Conservation (phyloP, 345 rosid species). For the Cochlearia excelsa region DNA sequence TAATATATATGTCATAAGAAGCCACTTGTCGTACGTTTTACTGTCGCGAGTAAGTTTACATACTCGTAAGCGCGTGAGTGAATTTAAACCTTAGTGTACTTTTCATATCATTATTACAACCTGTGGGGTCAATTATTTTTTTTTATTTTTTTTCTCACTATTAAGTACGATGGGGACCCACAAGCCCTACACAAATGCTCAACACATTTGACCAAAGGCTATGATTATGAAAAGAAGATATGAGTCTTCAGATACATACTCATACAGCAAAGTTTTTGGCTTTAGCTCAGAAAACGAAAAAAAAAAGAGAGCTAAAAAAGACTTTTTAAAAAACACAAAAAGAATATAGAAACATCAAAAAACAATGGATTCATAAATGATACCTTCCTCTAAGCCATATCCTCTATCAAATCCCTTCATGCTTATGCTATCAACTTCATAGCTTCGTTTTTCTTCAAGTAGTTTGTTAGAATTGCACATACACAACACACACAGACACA, state of each 20-base stretch:
- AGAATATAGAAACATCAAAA: constrained; percentile 33
- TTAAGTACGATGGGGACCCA: too few relatives aligned
- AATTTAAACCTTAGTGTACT: too few relatives aligned
- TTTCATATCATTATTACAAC: too few relatives aligned
- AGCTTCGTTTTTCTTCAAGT: constrained; percentile 13
- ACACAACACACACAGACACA: constrained; percentile 6
- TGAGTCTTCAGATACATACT: constrained; percentile 37
- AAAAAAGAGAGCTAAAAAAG: constrained; percentile 24
- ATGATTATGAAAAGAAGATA: not conserved
- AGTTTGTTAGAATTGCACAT: constrained; percentile 25
- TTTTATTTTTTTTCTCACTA: too few relatives aligned
- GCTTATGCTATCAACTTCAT: constrained; percentile 30
- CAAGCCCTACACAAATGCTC: too few relatives aligned
- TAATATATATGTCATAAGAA: too few relatives aligned
- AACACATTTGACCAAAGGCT: constrained; percentile 18
- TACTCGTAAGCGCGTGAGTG: too few relatives aligned
- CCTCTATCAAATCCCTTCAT: constrained; percentile 16
- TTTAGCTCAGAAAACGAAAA: constrained; percentile 21
- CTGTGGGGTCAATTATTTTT: too few relatives aligned
- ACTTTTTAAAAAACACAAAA: constrained; percentile 17
- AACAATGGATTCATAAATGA: constrained; percentile 24
- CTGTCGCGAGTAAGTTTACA: too few relatives aligned
- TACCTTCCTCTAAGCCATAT: constrained; percentile 21
- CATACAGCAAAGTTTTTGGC: constrained; percentile 34
- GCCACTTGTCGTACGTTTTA: too few relatives aligned